Evolutionary conservation across 2,329 filamentous ascomycete species (phyloP).

Genomic region (Trichophaea hybrida): DNA sequence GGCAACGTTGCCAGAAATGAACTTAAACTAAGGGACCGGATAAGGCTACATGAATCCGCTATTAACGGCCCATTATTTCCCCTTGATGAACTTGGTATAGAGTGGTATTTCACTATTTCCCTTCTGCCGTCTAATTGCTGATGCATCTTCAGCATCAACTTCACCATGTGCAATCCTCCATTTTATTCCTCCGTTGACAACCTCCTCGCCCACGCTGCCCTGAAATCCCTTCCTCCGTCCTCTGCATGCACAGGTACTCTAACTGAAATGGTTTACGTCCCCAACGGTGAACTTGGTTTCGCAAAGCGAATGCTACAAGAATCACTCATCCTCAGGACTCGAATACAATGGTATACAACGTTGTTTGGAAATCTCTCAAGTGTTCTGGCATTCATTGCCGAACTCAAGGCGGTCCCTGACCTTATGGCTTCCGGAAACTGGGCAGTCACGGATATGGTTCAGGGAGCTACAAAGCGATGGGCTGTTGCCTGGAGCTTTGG

Average conservation of each 20-base stretch:
- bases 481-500: slow-evolving; percentile 77
- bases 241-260: slow-evolving; percentile 58
- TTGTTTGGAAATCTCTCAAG: slow-evolving; percentile 77
- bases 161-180: slow-evolving; percentile 87
- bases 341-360: slow-evolving; percentile 72
- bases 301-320: slow-evolving; percentile 56
- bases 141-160: slow-evolving; percentile 43
- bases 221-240: slow-evolving; percentile 53
- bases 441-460: slow-evolving; percentile 65
- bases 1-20: slow-evolving; percentile 53
- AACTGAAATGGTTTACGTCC: slow-evolving; percentile 65
- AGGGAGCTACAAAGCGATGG: slow-evolving; percentile 67
- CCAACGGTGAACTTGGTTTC: slow-evolving; percentile 65
- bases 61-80: slow-evolving; percentile 47
- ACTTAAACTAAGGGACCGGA: slow-evolving; percentile 42
- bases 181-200: slow-evolving; percentile 71
- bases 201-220: slow-evolving; percentile 47
- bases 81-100: slow-evolving; percentile 39
- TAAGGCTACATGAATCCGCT: slow-evolving; percentile 47
- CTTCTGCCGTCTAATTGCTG: slow-evolving; percentile 10
- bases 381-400: slow-evolving; percentile 43
- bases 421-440: slow-evolving; percentile 55
- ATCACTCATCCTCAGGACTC: slow-evolving; percentile 43
- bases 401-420: slow-evolving; percentile 28
- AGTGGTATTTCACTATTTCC: slow-evolving; percentile 21